Base-by-base conservation (phyloP, 2,329 filamentous ascomycete species). In the Cordyceps cicadae region DNA sequence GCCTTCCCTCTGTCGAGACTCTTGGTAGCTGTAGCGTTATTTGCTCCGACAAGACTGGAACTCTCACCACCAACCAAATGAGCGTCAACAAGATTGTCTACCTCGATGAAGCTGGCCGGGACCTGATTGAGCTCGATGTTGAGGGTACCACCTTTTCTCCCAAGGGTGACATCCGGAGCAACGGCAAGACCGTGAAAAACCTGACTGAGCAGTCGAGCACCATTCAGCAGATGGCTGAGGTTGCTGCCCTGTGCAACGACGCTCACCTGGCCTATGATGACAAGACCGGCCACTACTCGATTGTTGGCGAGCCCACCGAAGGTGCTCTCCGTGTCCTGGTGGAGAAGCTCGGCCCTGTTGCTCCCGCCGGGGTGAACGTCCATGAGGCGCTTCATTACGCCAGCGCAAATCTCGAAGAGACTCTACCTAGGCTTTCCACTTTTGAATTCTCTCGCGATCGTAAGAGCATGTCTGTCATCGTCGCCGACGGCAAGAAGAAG, bases 21-120 rank as follows among this genome's bases (percentile, higher is more conserved):
- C 82, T 99, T 58, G 94, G 94, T 71, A 99, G 94, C 82, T 99
- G 94, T 84, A 99, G 94, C 70, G 92, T 99, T 61, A 97, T 99
- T 72, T 99, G 95, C 80, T 99, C 95, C 4, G 94, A 99, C 81
- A 99, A 99, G 81, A 99, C 94, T 5, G 95, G 94, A 67, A 99
- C 94, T 54, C 78, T 99, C 71, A 99, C 94, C 12, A 99, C 94
- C 46, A 99, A 99, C 77, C 92, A 97, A 76, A 99, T 99, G 94
- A 97, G 94, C 71, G 94, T 97, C 61, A 94, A 87, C 79, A 96
- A 93, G 76, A 77, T 97, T 60, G 89, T 96, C 53, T 90, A 92
- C 71, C 81, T 99, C 66, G 87, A 84, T 68, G 85, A 89, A 66
- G 75, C 83, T 62, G 92, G 90, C 54, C 83, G 78, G 59, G 87